Evolutionary conservation across 2,329 filamentous ascomycete genomes (phyloP), one percentile per base, ranked within the genome.

Genomic region (Aspergillus terreus): DNA sequence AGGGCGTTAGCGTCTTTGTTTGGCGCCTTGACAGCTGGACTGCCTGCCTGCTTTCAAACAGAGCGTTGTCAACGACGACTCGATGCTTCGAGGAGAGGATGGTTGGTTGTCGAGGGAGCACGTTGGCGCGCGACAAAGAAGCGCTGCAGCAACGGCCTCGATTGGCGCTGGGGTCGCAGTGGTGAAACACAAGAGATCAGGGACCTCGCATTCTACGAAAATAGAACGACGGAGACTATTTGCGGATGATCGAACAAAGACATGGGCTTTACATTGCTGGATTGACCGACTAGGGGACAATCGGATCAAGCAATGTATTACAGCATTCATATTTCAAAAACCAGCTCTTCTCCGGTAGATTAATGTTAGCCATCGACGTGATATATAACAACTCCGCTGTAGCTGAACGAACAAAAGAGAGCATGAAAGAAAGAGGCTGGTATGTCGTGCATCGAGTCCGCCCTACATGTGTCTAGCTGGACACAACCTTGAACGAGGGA

Each of bases 401-500:
- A 23, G 40, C 6, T 19, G 17, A 5, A 19, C 11, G 35, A 10
- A 19, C 15, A 17, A 42, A 42, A 42, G 19, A 42, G 19, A 19
- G 40, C 25, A 14, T 19, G 35, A 38, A 38, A 9, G 35, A 38
- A 42, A 42, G 19, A 42, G 14, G 35, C 6, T n/a, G 15, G 35
- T n/a, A 42, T 42, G 19, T 42, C 4, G 14, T 14, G 23, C 42
- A 11, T n/a, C 14, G 21, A 27, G 25, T 44, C 11, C 14, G n/a
- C 23, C 42, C 21, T 25, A 25, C 1, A 10, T 27, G n/a, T 33
- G 15, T 23, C 45, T 44, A 47, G 11, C 6, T 38, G 10, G 32
- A 44, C 3, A 41, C 44, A 40, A 76, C 69, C 4, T 63, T 70
- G 56, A 77, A 76, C 4, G 58, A 61, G 17, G 76, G 75, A 63